Evolutionary conservation across 1,284 basidiomycete species (phyloP).

Genomic region (Puccinia horiana): DNA sequence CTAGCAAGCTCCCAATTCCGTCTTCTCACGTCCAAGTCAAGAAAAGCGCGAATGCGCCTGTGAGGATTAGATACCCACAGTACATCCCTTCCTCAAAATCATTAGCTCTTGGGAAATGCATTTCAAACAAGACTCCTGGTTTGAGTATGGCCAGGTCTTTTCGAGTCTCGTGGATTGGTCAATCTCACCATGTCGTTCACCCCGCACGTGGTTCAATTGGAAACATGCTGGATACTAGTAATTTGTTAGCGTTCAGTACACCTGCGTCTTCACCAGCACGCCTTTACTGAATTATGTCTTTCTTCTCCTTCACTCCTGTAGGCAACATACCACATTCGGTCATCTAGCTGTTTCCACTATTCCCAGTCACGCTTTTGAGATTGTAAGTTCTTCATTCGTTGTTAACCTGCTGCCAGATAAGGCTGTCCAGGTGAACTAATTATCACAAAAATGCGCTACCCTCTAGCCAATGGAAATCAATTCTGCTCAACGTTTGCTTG

Average conservation of each 20-base stretch:
- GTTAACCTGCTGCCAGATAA: not conserved
- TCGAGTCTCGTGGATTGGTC: conserved; percentile 83
- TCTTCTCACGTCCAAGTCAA: not conserved
- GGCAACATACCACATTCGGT: conserved; percentile 1
- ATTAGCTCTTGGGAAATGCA: conserved; percentile 68
- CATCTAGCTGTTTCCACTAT: conserved; percentile 31
- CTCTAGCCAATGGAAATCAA: conserved; percentile 60
- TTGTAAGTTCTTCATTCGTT: not conserved
- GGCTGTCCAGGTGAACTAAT: conserved; percentile 57
- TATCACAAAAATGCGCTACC: conserved; percentile 53
- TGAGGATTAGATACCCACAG: conserved; percentile 59
- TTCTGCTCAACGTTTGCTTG: conserved; percentile 70
- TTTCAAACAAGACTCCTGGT: conserved; percentile 74
- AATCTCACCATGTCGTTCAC: conserved; percentile 62
- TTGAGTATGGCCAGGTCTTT: conserved; percentile 83
- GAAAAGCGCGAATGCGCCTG: not conserved
- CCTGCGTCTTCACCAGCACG: not conserved
- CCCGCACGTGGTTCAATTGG: conserved; percentile 41
- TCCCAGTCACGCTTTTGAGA: conserved; percentile 3
- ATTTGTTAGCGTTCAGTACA: conserved; percentile 10
- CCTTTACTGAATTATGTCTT: not conserved
- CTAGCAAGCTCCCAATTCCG: conserved; percentile 2
- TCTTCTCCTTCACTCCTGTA: not conserved
- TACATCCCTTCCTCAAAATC: conserved; percentile 62
- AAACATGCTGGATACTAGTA: conserved; percentile 34